Base-by-base conservation (phyloP, 2,329 filamentous ascomycete genomes). In the Fragosphaeria purpurea region DNA sequence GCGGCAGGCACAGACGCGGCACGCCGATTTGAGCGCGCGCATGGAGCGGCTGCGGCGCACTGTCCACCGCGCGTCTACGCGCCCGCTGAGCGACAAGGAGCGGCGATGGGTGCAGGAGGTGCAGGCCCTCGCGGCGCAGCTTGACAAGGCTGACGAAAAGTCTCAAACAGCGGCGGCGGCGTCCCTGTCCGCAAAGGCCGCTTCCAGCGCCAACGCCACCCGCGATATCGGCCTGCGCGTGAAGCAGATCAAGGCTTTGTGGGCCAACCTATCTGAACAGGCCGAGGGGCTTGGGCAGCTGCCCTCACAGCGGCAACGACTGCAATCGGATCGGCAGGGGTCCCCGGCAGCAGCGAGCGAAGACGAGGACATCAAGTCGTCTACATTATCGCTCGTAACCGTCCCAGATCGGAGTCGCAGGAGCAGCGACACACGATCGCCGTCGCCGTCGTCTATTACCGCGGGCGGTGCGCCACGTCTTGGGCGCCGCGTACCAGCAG, bases 61-160 rank as follows among this genome's bases (percentile, higher is more conserved):
- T 12, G 62, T 80, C 9, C 70, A 70, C 44, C 73, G 72, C 46
- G 70, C 67, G 5, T 67, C 67, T 4, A 70, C 61, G 50, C 66
- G 72, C 11, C 75, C 81, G 54, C 67, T 85, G 40, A 83, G 78
- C 59, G 78, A 79, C 50, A 82, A 79, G 63, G 82, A 85, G 60
- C 71, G 68, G 52, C 70, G 70, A 1, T 85, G 69, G 67, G 59
- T 65, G 38, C 65, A 67, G 30, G 70, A 73, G 52, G 69, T 73
- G 34, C 65, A 62, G 54, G 55, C 58, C 12, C 57, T 71, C 32
- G 65, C 67, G 47, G 57, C 59, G 38, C 76, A 67, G 50, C 62
- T 81, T 6, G 59, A 48, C 30, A 48, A 46, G 45, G 46, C 34
- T 9, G 46, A 7, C 35, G 22, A 22, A 22, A 22, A 22, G 22